These are phyloP conservation scores for Teunomyces kruisii DNA, from an alignment of 805 yeast genomes.

Conservation along the genomic window DNA sequence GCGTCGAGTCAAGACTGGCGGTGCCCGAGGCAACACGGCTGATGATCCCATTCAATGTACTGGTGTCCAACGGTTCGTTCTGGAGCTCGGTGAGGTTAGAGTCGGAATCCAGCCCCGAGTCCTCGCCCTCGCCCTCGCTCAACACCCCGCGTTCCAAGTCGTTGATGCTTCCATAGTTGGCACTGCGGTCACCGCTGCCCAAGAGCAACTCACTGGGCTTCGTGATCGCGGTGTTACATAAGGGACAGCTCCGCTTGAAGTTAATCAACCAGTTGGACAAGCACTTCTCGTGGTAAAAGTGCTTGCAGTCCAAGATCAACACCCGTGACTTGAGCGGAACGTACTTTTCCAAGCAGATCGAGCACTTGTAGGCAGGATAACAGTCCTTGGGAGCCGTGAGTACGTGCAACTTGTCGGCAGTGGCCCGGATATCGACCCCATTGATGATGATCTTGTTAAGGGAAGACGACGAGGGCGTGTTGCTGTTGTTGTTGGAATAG, in stretches of 20 bases:
- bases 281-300: slow-evolving; percentile 59
- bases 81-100: neutral
- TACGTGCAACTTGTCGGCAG: slow-evolving; percentile 14
- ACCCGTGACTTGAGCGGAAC: slow-evolving; percentile 47
- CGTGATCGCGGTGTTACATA: slow-evolving; percentile 42
- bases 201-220: slow-evolving; percentile 10
- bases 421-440: slow-evolving; percentile 21
- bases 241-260: slow-evolving; percentile 56
- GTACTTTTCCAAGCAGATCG: slow-evolving; percentile 58
- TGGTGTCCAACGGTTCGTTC: neutral
- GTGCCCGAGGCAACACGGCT: neutral
- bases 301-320: slow-evolving; percentile 57
- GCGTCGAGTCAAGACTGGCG: neutral
- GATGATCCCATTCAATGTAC: neutral
- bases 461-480: slow-evolving; percentile 6
- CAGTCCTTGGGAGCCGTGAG: slow-evolving; percentile 32
- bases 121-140: neutral
- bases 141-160: slow-evolving; percentile 5
- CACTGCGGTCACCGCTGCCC: neutral
- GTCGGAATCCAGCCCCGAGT: slow-evolving; percentile 2
- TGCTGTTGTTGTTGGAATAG: slow-evolving; percentile 12
- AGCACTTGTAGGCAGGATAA: slow-evolving; percentile 52
- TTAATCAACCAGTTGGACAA: slow-evolving; percentile 59
- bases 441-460: slow-evolving; percentile 13
- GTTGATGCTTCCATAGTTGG: slow-evolving; percentile 21